phyloP scores from a whole-genome alignment of 768 basidiomycete genomes.

The Nidularia sp. region DNA sequence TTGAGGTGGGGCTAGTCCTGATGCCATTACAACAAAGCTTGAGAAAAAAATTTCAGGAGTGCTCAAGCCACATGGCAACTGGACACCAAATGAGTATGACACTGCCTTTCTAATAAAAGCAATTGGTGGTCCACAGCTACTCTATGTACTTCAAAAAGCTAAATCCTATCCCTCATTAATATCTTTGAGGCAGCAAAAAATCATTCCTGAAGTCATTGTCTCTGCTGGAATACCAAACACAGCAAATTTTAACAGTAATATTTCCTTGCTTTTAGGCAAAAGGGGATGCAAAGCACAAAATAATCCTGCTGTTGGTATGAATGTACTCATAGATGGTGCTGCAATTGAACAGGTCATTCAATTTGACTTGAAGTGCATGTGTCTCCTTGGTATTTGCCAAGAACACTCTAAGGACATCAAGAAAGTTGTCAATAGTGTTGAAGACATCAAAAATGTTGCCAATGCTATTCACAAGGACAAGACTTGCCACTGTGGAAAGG shows the following conservation, averaged over 20 bases:
- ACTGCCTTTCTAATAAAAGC: slow-evolving; percentile 20
- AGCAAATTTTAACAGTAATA: slow-evolving; percentile 10
- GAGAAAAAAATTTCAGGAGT: slow-evolving; percentile 1
- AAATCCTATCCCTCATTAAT: no score
- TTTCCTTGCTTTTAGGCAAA: slow-evolving; percentile 6
- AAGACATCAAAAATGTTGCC: slow-evolving; percentile 6
- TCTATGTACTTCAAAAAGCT: slow-evolving; percentile 9
- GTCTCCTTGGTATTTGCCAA: slow-evolving; percentile 18
- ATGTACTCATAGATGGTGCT: slow-evolving; percentile 20
- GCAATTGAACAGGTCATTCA: slow-evolving; percentile 15
- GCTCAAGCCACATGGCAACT: slow-evolving; percentile 8
- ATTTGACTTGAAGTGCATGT: slow-evolving; percentile 7
- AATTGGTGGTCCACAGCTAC: slow-evolving; percentile 16
- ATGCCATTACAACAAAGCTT: not conserved
- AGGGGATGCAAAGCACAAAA: not conserved
- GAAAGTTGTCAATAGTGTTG: slow-evolving; percentile 1
- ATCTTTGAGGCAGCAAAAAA: no score
- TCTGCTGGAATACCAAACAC: slow-evolving; percentile 1
- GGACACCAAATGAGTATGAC: slow-evolving; percentile 15
- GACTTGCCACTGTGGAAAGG: slow-evolving; percentile 15
- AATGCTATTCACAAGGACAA: slow-evolving; percentile 4
- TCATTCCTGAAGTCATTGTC: slow-evolving; percentile 2
- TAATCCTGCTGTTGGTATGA: slow-evolving; percentile 6
- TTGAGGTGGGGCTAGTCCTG: not conserved
- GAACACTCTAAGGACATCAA: slow-evolving; percentile 14